These are phyloP conservation scores for Pichia manshurica DNA, from an alignment of 805 yeast species.

Conservation along the genomic window DNA sequence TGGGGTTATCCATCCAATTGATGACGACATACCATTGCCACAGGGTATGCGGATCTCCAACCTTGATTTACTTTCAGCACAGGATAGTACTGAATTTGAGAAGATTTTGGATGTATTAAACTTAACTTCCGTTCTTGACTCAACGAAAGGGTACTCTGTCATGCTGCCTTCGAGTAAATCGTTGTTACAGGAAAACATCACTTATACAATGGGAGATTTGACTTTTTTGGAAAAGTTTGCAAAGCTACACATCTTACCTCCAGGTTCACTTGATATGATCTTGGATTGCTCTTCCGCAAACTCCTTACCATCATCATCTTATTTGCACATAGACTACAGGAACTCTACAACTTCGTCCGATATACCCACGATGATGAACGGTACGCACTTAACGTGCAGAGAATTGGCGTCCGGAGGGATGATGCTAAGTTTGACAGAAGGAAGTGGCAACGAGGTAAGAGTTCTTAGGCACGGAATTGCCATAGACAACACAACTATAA, in stretches of 20 bases:
- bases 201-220: slow-evolving; percentile 33
- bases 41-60: slow-evolving; percentile 45
- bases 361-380: slow-evolving; percentile 40
- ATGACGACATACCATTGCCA: slow-evolving; percentile 51
- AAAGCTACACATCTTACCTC: slow-evolving; percentile 64
- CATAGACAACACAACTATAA: slow-evolving; percentile 21
- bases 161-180: slow-evolving; percentile 65
- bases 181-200: slow-evolving; percentile 45
- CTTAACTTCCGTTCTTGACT: slow-evolving; percentile 37
- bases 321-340: not conserved
- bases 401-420: slow-evolving; percentile 33
- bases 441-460: slow-evolving; percentile 52
- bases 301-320: not conserved
- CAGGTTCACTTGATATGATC: slow-evolving; percentile 42
- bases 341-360: slow-evolving; percentile 5
- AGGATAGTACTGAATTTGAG: slow-evolving; percentile 46
- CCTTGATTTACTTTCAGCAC: slow-evolving; percentile 49
- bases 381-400: slow-evolving; percentile 41
- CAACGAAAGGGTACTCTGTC: slow-evolving; percentile 46
- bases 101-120: slow-evolving; percentile 37
- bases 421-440: slow-evolving; percentile 40
- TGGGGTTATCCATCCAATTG: slow-evolving; percentile 72
- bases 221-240: slow-evolving; percentile 45
- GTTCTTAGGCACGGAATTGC: slow-evolving; percentile 60
- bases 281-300: slow-evolving; percentile 39